phyloP scores from a whole-genome alignment of 1,284 basidiomycete species.

The Phenoliferia sp. region DNA sequence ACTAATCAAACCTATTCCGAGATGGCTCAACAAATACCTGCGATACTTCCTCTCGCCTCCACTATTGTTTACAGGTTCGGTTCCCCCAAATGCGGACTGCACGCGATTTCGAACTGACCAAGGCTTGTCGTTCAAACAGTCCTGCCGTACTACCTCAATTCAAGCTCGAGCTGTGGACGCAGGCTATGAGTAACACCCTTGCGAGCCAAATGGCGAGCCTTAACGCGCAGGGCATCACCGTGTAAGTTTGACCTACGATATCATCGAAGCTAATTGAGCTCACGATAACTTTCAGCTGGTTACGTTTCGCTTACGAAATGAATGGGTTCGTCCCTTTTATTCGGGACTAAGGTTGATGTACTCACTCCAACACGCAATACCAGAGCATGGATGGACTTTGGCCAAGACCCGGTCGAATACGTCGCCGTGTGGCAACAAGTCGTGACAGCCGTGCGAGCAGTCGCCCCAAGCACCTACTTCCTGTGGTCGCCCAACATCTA shows the following conservation, averaged over 20 bases:
- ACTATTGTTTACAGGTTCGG: not conserved
- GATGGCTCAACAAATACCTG: not conserved
- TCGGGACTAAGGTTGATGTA: not conserved
- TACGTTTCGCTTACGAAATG: not conserved
- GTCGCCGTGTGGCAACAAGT: not conserved
- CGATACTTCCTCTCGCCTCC: not conserved
- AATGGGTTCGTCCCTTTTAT: not conserved
- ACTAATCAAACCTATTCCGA: not conserved
- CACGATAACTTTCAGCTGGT: not conserved
- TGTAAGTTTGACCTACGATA: not conserved
- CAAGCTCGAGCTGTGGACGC: not conserved
- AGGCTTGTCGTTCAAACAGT: not conserved
- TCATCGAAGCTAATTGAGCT: not conserved
- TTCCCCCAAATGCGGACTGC: not conserved
- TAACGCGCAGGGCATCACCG: not conserved
- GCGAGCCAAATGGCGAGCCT: not conserved
- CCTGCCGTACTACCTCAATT: not conserved
- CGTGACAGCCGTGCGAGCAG: not conserved
- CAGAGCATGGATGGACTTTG: constrained; percentile 1
- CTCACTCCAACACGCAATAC: not conserved
- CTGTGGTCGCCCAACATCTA: not conserved
- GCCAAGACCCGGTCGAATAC: not conserved
- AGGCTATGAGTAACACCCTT: not conserved
- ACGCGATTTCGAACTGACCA: not conserved
- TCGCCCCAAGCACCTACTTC: not conserved